phyloP scores from a whole-genome alignment of 306 rosid species.

The Casuarina glauca region DNA sequence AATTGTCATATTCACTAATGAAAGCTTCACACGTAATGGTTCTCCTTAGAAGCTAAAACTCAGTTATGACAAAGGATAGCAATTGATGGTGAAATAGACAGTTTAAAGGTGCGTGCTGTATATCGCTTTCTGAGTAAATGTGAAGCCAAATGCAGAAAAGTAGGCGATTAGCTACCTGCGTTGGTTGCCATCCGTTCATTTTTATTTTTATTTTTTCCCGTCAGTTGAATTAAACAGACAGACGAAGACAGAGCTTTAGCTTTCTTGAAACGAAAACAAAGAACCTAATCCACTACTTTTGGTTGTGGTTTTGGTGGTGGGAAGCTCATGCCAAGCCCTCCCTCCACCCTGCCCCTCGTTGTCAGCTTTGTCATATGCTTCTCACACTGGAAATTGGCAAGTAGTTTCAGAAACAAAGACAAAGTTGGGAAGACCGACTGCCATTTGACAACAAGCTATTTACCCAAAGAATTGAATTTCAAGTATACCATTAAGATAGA shows the following conservation, averaged over 20 bases:
- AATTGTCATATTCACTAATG: too few relatives aligned
- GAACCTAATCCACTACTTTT: conserved; percentile 40
- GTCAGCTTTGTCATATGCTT: not conserved
- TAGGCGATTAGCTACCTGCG: conserved; percentile 28
- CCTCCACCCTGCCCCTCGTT: not conserved
- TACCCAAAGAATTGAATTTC: conserved; percentile 28
- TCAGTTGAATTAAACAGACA: conserved; percentile 31
- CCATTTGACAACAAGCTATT: conserved; percentile 3
- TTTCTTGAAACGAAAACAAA: conserved; percentile 37
- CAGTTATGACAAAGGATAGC: too few relatives aligned
- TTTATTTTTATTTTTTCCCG: not conserved
- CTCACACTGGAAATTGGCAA: not conserved
- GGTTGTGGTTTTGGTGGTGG: conserved; percentile 31
- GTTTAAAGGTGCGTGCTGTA: not conserved
- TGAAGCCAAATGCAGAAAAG: conserved; percentile 33
- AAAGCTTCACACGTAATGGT: too few relatives aligned
- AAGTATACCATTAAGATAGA: conserved; percentile 3
- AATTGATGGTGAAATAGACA: too few relatives aligned
- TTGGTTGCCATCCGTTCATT: conserved; percentile 34
- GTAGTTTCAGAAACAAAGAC: not conserved
- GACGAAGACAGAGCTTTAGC: conserved; percentile 25
- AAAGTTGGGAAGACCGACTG: too few relatives aligned
- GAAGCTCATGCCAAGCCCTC: conserved; percentile 13
- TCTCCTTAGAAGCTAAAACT: too few relatives aligned
- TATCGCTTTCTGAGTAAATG: conserved; percentile 17